Base-by-base conservation (phyloP, 2,329 filamentous ascomycete species). In the Epichloe gansuensis region DNA sequence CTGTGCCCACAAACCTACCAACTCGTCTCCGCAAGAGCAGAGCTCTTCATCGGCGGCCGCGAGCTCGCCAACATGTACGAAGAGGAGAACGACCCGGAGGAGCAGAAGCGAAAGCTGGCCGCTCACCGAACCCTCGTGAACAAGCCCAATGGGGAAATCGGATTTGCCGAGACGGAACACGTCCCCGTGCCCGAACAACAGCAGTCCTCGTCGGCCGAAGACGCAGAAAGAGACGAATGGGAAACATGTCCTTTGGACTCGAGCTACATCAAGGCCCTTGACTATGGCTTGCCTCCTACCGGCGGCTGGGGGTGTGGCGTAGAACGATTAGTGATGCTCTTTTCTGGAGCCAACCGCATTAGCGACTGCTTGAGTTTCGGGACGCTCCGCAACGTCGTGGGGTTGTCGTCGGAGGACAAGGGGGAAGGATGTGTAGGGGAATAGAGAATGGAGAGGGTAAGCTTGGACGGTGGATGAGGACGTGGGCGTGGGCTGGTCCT, bases 31-130 rank as follows among this genome's bases (percentile, higher is more conserved):
- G 87, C 88, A 1, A 83, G 91, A 5, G 88, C 86, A 0, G 91
- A 96, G 69, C 78, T 95, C 23, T 95, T 95, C 69, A 80, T 94
- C 56, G 72, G 81, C 48, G 82, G 85, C 42, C 81, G 82, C 52
- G 93, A 98, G 65, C 77, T 95, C 35, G 88, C 91, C 55, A 98
- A 98, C 68, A 94, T 91, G 73, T 98, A 98, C 67, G 93, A 98
- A 67, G 93, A 98, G 69, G 93, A 98, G 67, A 98, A 98, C 67
- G 87, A 88, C 50, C 93, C 93, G 0, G 83, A 86, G 51, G 86
- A 85, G 61, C 93, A 98, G 70, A 78, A 87, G 46, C 75, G 79
- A 52, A 98, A 98, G 68, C 90, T 98, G 58, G 69, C 82, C 46
- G 76, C 69, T 9, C 77, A 82, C 59, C 67, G 70, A 31, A 65